Evolutionary conservation across 1,139 yeast genomes (phyloP).

Genomic region (Nakaseomyces sp.): DNA sequence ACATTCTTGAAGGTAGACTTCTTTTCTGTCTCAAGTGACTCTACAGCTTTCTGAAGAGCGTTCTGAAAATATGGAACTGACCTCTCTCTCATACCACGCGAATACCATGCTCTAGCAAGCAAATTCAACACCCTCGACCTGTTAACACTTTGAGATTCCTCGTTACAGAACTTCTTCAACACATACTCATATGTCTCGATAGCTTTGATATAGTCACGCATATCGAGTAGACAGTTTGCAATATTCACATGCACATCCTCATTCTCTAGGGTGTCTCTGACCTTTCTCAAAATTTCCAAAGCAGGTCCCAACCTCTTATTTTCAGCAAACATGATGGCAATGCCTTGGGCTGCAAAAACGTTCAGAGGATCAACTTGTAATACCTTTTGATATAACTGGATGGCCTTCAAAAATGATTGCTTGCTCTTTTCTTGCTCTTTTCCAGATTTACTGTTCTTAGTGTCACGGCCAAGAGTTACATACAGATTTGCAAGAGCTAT

Average conservation of each 20-base stretch:
- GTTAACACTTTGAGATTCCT: conserved; percentile 29
- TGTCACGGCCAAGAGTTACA: conserved; percentile 72
- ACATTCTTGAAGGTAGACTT: conserved; percentile 20
- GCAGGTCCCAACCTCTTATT: conserved; percentile 71
- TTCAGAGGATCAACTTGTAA: conserved; percentile 74
- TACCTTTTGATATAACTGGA: conserved; percentile 83
- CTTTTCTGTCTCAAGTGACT: conserved; percentile 41
- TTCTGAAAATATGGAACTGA: conserved; percentile 50
- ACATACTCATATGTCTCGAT: conserved; percentile 86
- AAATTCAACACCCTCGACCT: conserved; percentile 54
- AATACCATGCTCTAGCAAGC: conserved; percentile 85
- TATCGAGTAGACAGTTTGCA: conserved; percentile 80
- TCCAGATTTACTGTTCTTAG: conserved; percentile 39
- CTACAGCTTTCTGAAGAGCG: conserved; percentile 53
- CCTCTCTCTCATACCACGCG: conserved; percentile 66
- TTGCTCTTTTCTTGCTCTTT: conserved; percentile 54
- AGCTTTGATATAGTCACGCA: conserved; percentile 75
- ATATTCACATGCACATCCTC: conserved; percentile 74
- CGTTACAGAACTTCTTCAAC: conserved; percentile 53
- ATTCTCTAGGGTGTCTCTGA: conserved; percentile 82
- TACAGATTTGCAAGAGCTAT: conserved; percentile 86
- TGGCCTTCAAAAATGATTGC: conserved; percentile 77
- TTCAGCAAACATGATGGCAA: conserved; percentile 89
- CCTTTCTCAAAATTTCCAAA: conserved; percentile 75
- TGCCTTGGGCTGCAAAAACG: conserved; percentile 96